Base-by-base conservation (phyloP, 306 rosid genomes). In the Datisca glomerata region DNA sequence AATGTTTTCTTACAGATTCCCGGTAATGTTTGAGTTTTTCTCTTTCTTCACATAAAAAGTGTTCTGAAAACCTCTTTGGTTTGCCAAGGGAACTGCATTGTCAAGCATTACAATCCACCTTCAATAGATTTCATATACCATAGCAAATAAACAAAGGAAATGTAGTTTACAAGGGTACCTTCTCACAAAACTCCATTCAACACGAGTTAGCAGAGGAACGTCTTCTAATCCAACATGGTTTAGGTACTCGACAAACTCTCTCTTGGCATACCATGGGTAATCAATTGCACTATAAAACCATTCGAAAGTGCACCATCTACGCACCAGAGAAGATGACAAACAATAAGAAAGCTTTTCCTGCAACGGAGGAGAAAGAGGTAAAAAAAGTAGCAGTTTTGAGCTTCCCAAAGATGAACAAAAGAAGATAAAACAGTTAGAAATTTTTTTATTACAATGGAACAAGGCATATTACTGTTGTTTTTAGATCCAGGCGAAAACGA, bases 201-300 rank as follows among this genome's bases (percentile, higher is more conserved):
- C 79, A 32, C 74, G 93, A 59, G 95, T 89, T 50, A 89, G 68
- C 62, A 80, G 67, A 32, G 97, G 91, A 65, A 80, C 74, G 69
- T 72, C 73, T 41, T 76, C 93, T 54, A 89, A 70, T 57, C 95
- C 95, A 45, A 83, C 97, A 77, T 89, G 97, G 61, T 83, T 67
- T 73, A 89, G 61, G 73, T 89, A 89, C 67, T 89, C 97, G 56
- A 74, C 69, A 58, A 89, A 89, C 71, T 80, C 97, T 61, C 76
- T 72, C 62, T 84, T 83, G 47, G 95, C 71, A 64, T 80, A 89
- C 95, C 95, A 89, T 43, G 97, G 95, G 71, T 72, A 83, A 51
- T 89, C 97, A 46, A 89, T 65, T 38, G 97, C 95, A 41, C 95
- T 80, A 57, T 89, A 89, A 71, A 83, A 83, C 95, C 95, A 89